Base-by-base conservation (phyloP, 345 rosid genomes). In the Gynandropsis gynandra region DNA sequence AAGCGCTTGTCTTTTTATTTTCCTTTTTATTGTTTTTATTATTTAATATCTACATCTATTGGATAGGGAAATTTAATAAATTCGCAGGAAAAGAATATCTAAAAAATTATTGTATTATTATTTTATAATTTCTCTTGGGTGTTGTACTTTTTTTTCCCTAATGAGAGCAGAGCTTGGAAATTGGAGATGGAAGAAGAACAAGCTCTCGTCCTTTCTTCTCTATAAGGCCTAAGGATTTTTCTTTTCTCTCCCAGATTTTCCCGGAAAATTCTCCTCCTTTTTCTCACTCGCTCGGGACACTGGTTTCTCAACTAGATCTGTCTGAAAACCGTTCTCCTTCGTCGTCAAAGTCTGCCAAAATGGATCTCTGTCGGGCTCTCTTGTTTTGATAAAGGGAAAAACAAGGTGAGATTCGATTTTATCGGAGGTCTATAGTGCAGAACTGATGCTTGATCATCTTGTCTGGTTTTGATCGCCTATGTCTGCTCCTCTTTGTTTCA, bases 1-100 rank as follows among this genome's bases (percentile, higher is more conserved):
- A 51, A 62, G 74, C 56, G 72, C 59, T 65, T 55, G 72, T 53
- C 48, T 42, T 62, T 55, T 67, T 57, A 47, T 52, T 52, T 16
- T 48, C 54, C 32, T 57, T 55, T 52, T 1, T 5, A 8, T 13
- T 16, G 12, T 21, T 15, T 12, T 42, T 50, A 13, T 41, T 16
- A 41, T 50, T 52, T 44, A 24, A 24, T 24, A 24, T 24, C 29
- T 24, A 5, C 19, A 52, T 31, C 50, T 48, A 68, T 74, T 75
- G 81, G 76, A 63, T 71, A 58, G 74, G 65, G 75, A 72, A 58
- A 72, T 74, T 72, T 71, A 66, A 58, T 72, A 53, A 63, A 36
- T 55, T 52, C 56, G 47, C 50, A 47, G 63, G 56, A 42, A 64
- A 10, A 24, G 56, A 18, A 49, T 50, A 50, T 50, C 45, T 47